Evolutionary conservation across 1,139 yeast genomes (phyloP).

Genomic region (Candida neerlandica): DNA sequence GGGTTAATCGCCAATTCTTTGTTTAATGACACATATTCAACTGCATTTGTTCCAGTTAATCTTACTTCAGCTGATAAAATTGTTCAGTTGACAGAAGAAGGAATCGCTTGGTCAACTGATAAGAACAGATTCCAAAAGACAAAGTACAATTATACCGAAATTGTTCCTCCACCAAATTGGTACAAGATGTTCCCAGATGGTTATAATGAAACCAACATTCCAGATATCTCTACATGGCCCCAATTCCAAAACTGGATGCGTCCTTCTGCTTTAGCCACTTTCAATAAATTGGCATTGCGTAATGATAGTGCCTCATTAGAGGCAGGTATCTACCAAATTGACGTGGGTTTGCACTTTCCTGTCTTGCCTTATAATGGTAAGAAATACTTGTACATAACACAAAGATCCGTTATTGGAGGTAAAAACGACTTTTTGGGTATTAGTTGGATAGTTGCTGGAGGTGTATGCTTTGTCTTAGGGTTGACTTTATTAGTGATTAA

Average conservation of each 20-base stretch:
- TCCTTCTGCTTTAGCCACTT: conserved; percentile 85
- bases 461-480: conserved; percentile 70
- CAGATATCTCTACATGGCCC: conserved; percentile 56
- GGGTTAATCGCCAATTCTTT: conserved; percentile 77
- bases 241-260: conserved; percentile 98
- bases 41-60: conserved; percentile 41
- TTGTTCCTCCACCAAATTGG: conserved; percentile 85
- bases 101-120: conserved; percentile 72
- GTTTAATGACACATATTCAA: conserved; percentile 67
- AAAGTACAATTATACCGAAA: conserved; percentile 53
- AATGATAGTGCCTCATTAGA: conserved; percentile 67
- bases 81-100: conserved; percentile 48
- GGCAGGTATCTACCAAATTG: conserved; percentile 71
- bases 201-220: conserved; percentile 64
- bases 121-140: conserved; percentile 61
- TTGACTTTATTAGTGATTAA: conserved; percentile 61
- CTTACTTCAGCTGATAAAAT: conserved; percentile 43
- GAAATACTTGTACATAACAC: conserved; percentile 76
- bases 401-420: conserved; percentile 89
- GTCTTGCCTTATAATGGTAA: conserved; percentile 81
- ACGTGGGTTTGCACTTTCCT: conserved; percentile 85
- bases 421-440: conserved; percentile 85
- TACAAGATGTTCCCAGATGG: conserved; percentile 65
- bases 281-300: conserved; percentile 78
- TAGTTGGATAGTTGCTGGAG: conserved; percentile 92